These are phyloP conservation scores for Xylariaceae sp. DNA, from an alignment of 2,329 filamentous ascomycete genomes.

Conservation along the genomic window DNA sequence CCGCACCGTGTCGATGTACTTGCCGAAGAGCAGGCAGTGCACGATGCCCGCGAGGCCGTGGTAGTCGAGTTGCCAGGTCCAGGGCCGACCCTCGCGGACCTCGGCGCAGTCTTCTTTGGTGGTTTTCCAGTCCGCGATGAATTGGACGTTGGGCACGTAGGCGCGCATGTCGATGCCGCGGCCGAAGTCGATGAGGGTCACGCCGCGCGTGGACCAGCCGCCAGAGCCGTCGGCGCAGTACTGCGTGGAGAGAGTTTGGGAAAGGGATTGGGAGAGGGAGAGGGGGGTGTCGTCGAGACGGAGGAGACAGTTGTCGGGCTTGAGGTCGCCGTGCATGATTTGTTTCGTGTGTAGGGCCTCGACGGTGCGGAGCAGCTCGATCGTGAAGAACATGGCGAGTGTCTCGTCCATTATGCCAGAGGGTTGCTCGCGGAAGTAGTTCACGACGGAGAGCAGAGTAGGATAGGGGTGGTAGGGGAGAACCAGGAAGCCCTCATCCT, in stretches of 20 bases:
- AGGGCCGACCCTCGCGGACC: slow-evolving; percentile 88
- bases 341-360: slow-evolving; percentile 77
- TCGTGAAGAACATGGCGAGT: slow-evolving; percentile 89
- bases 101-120: slow-evolving; percentile 84
- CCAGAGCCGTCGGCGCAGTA: slow-evolving; percentile 69
- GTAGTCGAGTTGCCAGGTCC: slow-evolving; percentile 98
- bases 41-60: slow-evolving; percentile 85
- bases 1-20: slow-evolving; percentile 79
- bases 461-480: slow-evolving; percentile 85
- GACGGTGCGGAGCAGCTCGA: slow-evolving; percentile 85
- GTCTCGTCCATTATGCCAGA: slow-evolving; percentile 80
- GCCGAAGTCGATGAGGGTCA: slow-evolving; percentile 91
- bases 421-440: slow-evolving; percentile 68
- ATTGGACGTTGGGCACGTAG: slow-evolving; percentile 71
- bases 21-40: slow-evolving; percentile 85
- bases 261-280: slow-evolving; percentile 15
- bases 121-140: slow-evolving; percentile 95
- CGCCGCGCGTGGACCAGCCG: slow-evolving; percentile 75
- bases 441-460: slow-evolving; percentile 91
- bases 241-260: slow-evolving; percentile 47
- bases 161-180: slow-evolving; percentile 88
- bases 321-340: slow-evolving; percentile 88
- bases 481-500: slow-evolving; percentile 83
- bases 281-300: slow-evolving; percentile 57
- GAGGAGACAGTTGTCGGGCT: slow-evolving; percentile 90